phyloP scores from a whole-genome alignment of 192 early-diverging fungal genomes.

The Dimargaris xerosporica region DNA sequence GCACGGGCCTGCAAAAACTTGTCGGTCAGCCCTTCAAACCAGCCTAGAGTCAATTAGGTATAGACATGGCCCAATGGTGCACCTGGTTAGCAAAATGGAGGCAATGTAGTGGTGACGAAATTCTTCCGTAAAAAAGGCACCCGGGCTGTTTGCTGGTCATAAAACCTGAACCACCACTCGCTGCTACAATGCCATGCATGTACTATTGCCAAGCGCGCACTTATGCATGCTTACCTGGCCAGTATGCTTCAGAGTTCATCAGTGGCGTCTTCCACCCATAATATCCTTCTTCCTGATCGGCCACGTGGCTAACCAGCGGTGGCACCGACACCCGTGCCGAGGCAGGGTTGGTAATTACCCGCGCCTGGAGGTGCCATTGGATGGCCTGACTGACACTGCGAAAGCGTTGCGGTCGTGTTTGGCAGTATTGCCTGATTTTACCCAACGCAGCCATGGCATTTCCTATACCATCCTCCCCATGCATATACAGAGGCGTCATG shows the following conservation, averaged over 20 bases:
- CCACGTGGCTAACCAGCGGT: slow-evolving; percentile 28
- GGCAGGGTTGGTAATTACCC: slow-evolving; percentile 41
- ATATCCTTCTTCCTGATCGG: slow-evolving; percentile 12
- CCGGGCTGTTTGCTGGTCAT: neutral
- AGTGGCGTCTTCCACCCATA: slow-evolving; percentile 48
- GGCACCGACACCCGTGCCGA: slow-evolving; percentile 61
- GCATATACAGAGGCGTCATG: no score
- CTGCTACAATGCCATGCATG: neutral
- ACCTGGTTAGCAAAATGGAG: neutral
- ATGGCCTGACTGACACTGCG: slow-evolving; percentile 19
- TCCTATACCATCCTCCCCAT: no score
- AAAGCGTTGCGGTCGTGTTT: slow-evolving; percentile 21
- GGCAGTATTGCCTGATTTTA: slow-evolving; percentile 23
- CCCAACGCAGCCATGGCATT: slow-evolving; percentile 29
- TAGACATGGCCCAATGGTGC: neutral
- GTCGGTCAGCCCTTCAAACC: slow-evolving; percentile 3
- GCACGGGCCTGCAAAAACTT: slow-evolving; percentile 5
- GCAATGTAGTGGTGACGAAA: neutral
- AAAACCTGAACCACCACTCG: neutral
- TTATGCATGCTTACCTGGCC: slow-evolving; percentile 35
- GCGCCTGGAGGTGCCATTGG: slow-evolving; percentile 36
- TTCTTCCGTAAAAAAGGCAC: neutral
- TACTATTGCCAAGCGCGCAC: neutral
- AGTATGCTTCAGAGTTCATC: slow-evolving; percentile 42
- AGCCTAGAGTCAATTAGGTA: neutral